Percentiles rank a stretch among this genome's conserved stretches.
Conservation (phyloP, 2,329 filamentous ascomycete genomes). For the Venturia aucupariae region DNA sequence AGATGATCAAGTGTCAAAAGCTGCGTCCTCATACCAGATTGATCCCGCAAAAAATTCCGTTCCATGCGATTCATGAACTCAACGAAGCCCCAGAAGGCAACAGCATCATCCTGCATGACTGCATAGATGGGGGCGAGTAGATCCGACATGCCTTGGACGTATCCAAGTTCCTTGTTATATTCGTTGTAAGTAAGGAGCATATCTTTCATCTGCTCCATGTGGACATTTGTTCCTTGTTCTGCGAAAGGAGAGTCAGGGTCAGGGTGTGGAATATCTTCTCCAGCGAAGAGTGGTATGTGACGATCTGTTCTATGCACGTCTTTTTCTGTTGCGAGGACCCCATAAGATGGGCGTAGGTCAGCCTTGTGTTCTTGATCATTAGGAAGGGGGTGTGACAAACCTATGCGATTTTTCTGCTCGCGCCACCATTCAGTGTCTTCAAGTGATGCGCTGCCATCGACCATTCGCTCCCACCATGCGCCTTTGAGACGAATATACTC, state of each 20-base stretch:
- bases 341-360: conserved; percentile 45
- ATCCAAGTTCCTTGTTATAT: conserved; percentile 89
- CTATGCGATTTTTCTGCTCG: conserved; percentile 86
- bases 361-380: conserved; percentile 19
- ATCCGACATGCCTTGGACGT: conserved; percentile 98
- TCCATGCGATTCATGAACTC: conserved; percentile 98
- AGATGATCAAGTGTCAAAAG: conserved; percentile 86
- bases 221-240: conserved; percentile 86
- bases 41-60: conserved; percentile 88
- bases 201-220: conserved; percentile 98
- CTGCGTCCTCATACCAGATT: conserved; percentile 91
- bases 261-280: conserved; percentile 92
- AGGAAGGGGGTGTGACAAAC: conserved; percentile 44
- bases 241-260: conserved; percentile 94
- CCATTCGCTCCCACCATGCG: conserved; percentile 89
- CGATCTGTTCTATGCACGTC: conserved; percentile 97
- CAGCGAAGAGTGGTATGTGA: conserved; percentile 86
- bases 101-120: conserved; percentile 91
- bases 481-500: conserved; percentile 92
- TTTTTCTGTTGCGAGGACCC: conserved; percentile 65
- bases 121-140: conserved; percentile 92
- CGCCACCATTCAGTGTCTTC: conserved; percentile 94
- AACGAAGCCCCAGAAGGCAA: conserved; percentile 95
- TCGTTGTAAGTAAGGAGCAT: conserved; percentile 99
- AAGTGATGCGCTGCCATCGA: conserved; percentile 68